Evolutionary conservation across 768 basidiomycete species (phyloP), one percentile per base, ranked within the genome.

Genomic region (Boletellus ananiceps): DNA sequence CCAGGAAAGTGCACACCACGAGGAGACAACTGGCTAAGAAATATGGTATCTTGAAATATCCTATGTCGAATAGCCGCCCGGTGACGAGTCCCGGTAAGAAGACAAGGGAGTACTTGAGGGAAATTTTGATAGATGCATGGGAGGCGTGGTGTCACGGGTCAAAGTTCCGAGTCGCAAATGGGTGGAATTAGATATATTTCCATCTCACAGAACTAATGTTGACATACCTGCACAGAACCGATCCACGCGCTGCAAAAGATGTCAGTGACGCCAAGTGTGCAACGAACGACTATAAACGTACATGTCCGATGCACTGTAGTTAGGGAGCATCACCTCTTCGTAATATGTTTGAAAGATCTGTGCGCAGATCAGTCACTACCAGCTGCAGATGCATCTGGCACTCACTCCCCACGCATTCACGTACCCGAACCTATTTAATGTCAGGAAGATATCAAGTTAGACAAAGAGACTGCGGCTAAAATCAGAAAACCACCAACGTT

Each of bases 291-390:
- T 35, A 16, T 1, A 5, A 11, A 2, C 14, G 50, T 59, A 84
- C 84, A 87, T 88, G 18, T 64, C 74, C 8, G 86, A 88, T 5
- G 84, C 74, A 7, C 78, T 73, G 1, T 73, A 69, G 23, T 73
- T 55, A 0, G 60, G 66, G 14, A 88, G 70, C 5, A 84, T 27
- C 3, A 69, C 74, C 27, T 74, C 66, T 57, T 85, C 73, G 55
- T 90, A 88, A 60, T 86, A 85, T 7, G 74, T 74, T 72, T 89
- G 88, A 62, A 88, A 88, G 19, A 81, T 74, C 85, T 88, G 44
- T 13, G 1, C 29, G 6, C 21, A 19, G 23, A 40, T 54, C 15
- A 56, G 29, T 16, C 4, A 5, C 12, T 18, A 31, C 33, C 8
- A 4, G 3, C 36, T 19, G 6, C n/a, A 18, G 41, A 34, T 13